Base-by-base conservation (phyloP, 2,329 filamentous ascomycete species). In the Zelopaecilomyces penicillatus region DNA sequence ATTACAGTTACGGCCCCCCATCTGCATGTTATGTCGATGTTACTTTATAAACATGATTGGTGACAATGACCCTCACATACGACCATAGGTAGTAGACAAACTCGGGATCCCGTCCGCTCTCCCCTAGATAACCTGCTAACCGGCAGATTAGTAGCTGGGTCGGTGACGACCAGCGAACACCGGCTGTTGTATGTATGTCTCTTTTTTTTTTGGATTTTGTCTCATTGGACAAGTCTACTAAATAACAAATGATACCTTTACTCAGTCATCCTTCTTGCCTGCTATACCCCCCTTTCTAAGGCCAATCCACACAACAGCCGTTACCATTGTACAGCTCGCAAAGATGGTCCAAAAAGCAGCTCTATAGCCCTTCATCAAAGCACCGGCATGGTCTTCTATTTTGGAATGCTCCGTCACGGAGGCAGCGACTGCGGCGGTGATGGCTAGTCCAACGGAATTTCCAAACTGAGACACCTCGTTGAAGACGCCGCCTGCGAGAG, bases 401-500 rank as follows among this genome's bases (percentile, higher is more conserved):
- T 48, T 47, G 2, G 62, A 64, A 12, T 68, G 60, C 27, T 68
- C 62, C 2, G 69, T 73, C 1, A 74, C 67, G 3, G 64, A 65
- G 0, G 65, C 60, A 2, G 69, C 64, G 30, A 79, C 70, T 0
- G 73, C 68, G 7, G 71, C 70, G 6, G 71, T 69, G 3, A 74
- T 57, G 6, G 74, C 73, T 3, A 80, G 54, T 0, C 74, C 75
- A 1, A 80, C 62, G 0, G 70, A 68, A 12, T 67, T 75, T 0
- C 78, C 79, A 44, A 82, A 74, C 45, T 81, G 76, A 0, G 69
- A 67, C 1, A 76, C 66, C 2, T 74, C 77, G 42, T 76, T 80
- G 59, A 82, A 82, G 0, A 82, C 74, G 0, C 72, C 77, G 0
- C 78, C 78, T 0, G 76, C 78, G 1, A 82, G 64, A 0, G 73